Conservation (phyloP, 495 filamentous ascomycete species). For the Penicillium simplicissimum region DNA sequence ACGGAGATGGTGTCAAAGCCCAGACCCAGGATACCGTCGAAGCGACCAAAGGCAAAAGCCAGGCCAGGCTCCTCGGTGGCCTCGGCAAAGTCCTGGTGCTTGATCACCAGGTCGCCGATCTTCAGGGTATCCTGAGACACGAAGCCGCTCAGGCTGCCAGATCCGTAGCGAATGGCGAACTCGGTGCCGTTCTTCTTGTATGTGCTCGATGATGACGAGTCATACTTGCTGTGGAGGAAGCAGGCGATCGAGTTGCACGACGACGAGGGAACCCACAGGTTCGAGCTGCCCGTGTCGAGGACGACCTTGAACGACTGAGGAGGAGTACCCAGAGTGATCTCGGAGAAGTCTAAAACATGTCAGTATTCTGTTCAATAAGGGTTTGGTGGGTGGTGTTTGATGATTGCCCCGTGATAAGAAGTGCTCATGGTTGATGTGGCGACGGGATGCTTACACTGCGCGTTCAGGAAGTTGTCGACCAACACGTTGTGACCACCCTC, state of each 20-base stretch:
- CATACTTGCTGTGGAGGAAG: constrained; percentile 96
- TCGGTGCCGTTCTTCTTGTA: constrained; percentile 89
- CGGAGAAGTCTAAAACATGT: constrained; percentile 79
- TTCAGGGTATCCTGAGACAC: constrained; percentile 81
- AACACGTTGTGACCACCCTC: constrained; percentile 78
- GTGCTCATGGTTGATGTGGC: constrained; percentile 5
- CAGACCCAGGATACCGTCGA: constrained; percentile 96
- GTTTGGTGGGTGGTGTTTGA: not conserved
- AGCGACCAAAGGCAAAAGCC: constrained; percentile 96
- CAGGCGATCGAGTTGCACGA: constrained; percentile 96
- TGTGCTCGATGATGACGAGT: constrained; percentile 84
- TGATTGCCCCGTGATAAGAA: not conserved
- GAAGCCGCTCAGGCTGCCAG: constrained; percentile 91
- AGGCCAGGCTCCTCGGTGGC: constrained; percentile 92
- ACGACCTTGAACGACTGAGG: constrained; percentile 97
- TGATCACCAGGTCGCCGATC: constrained; percentile 86
- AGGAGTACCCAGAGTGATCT: constrained; percentile 89
- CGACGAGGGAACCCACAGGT: constrained; percentile 94
- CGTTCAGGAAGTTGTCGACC: constrained; percentile 97
- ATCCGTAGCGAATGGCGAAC: constrained; percentile 96
- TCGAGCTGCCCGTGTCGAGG: constrained; percentile 97
- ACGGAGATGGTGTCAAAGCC: constrained; percentile 96
- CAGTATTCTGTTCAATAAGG: constrained; percentile 15
- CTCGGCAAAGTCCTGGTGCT: constrained; percentile 92
- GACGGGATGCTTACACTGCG: constrained; percentile 73